Evolutionary conservation across 768 basidiomycete species (phyloP), one percentile per base, ranked within the genome.

Genomic region (Mycena filopes): DNA sequence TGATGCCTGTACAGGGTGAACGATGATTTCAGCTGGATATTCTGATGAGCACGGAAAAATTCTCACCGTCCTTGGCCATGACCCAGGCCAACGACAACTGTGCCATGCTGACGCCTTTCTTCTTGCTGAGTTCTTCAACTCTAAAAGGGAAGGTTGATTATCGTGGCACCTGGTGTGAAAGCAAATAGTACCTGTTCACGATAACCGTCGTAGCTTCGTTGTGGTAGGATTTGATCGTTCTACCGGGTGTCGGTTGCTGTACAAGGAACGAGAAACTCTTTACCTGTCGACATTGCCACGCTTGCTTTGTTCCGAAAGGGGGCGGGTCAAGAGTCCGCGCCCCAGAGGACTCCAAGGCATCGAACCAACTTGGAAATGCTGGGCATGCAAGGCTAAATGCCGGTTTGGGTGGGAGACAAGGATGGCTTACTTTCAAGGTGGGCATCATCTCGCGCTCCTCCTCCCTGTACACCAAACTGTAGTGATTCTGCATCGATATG

Each of bases 401-500:
- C 16, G 60, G 41, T 21, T 18, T 21, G 11, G 36, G 29, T 6
- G 25, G 18, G 33, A 23, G 23, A 13, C 49, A n/a, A 21, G 40
- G 33, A n/a, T 26, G 3, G 12, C 6, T 4, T 26, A 83, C 85
- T 77, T 86, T 85, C 36, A 86, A 75, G 1, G 83, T 84, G 3
- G 89, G 89, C 69, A 88, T 85, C 86, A 87, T 87, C 69, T 87
- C 86, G 2, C 86, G 78, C 70, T 87, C 88, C 70, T 91, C 89
- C 72, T 91, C 89, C 15, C 56, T 58, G 69, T 91, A 90, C 15
- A 87, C 70, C 11, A 88, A 74, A 63, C 77, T 86, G 72, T 90
- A 84, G 62, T 87, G 86, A 70, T 90, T 90, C 73, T 90, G 89
- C 88, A 90, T 88, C 1, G 86, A 86, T 71, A 90, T 87, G 75